Evolutionary conservation across 2,329 filamentous ascomycete species (phyloP).

Genomic region (Ophioceras dolichostomum): DNA sequence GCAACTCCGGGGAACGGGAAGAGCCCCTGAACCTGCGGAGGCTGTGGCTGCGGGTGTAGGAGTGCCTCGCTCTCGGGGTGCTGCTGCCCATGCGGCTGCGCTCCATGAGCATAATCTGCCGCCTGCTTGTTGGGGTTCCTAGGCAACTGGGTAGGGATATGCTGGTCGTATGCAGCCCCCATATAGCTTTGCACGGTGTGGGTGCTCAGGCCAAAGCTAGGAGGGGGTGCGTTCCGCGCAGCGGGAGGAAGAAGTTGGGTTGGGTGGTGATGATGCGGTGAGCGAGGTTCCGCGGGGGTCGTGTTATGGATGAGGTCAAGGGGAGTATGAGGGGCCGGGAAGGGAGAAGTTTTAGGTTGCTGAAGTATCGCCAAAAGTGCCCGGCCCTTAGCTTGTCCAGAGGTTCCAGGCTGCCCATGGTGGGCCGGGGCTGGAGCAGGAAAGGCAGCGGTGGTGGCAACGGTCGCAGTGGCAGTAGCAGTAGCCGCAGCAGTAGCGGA

Average conservation of each 20-base stretch:
- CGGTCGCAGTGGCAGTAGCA: slow-evolving; percentile 6
- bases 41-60: slow-evolving; percentile 36
- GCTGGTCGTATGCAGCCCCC: no score
- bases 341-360: background rate
- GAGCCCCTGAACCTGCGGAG: slow-evolving; percentile 37
- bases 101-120: no score
- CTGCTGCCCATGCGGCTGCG: no score
- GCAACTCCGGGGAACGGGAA: slow-evolving; percentile 20
- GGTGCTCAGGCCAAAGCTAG: slow-evolving; percentile 36
- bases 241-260: slow-evolving; percentile 27
- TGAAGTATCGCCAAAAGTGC: slow-evolving; percentile 42
- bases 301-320: slow-evolving; percentile 39
- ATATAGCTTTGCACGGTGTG: no score
- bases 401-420: no score
- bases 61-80: slow-evolving; percentile 10
- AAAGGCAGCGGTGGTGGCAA: slow-evolving; percentile 10
- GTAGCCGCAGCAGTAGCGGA: no score
- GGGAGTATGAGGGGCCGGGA: slow-evolving; percentile 37
- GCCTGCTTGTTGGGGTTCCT: no score
- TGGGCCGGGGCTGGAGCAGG: no score
- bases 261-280: slow-evolving; percentile 45
- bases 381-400: slow-evolving; percentile 30
- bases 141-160: no score
- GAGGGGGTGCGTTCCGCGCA: slow-evolving; percentile 32
- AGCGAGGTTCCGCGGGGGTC: slow-evolving; percentile 36